Base-by-base conservation (phyloP, 495 filamentous ascomycete species). In the Aspergillus ostianus region DNA sequence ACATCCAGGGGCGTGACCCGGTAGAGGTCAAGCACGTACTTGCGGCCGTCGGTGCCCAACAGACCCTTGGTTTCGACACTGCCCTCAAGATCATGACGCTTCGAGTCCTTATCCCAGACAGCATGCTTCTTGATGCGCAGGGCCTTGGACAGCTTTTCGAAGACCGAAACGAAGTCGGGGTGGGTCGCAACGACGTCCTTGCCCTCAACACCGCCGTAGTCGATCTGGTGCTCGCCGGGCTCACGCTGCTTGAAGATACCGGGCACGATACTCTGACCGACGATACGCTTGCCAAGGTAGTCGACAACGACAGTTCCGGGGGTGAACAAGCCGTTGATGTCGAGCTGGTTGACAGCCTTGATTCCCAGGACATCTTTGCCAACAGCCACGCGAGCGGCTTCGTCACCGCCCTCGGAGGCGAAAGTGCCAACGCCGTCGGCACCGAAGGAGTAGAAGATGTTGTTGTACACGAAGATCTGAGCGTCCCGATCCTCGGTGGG, bases 181-280 rank as follows among this genome's bases (percentile, higher is more conserved):
- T 97, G 90, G 10, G 89, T 87, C 1, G 95, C 93, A 48, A 99
- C 89, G 19, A 96, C 86, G 56, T 99, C 95, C 76, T 93, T 96
- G 61, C 95, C 95, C 70, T 99, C 95, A 51, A 98, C 93, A 62
- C 92, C 94, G 67, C 95, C 95, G 69, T 99, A 99, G 73, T 98
- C 93, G 63, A 99, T 97, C 75, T 97, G 95, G 73, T 94, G 91
- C 83, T 97, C 93, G 50, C 93, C 95, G 19, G 92, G 91, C 66
- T 97, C 95, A 21, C 93, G 87, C 77, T 97, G 95, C 77, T 96
- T 96, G 85, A 99, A 99, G 69, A 99, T 99, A 51, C 95, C 95
- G 6, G 95, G 95, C 7, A 99, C 95, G 60, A 99, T 97, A 67
- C 91, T 97, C 79, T 99, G 95, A 36, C 92, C 95, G 46, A 99